Conservation (phyloP, 148 eudicot species). For the Rhododendron simsii region DNA sequence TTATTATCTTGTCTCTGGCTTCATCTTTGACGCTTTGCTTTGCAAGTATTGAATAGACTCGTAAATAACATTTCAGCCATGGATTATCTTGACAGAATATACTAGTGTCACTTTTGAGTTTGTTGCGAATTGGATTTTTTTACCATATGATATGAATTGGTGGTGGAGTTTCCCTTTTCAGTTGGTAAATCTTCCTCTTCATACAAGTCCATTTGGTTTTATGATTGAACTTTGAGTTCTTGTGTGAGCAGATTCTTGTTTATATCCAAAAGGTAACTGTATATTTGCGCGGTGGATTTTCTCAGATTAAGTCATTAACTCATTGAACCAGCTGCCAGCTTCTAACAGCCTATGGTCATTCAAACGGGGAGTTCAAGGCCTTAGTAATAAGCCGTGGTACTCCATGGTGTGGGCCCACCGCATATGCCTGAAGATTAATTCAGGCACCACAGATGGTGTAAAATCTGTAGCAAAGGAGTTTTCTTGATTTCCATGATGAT, state of each 20-base stretch:
- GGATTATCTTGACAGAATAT: neutral
- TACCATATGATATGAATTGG: neutral
- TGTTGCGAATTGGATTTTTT: neutral
- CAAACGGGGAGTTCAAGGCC: neutral
- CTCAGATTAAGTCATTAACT: neutral
- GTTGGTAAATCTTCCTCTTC: slow-evolving; percentile 4
- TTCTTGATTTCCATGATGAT: neutral
- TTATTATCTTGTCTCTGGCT: neutral
- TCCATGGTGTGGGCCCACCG: neutral
- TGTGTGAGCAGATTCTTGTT: neutral
- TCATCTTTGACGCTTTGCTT: neutral
- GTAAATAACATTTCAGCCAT: neutral
- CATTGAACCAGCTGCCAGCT: neutral
- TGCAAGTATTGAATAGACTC: neutral
- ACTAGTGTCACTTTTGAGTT: neutral
- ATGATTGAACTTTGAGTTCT: neutral
- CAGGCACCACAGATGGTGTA: neutral
- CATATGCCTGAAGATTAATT: neutral
- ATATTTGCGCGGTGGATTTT: neutral
- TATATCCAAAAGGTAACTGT: neutral
- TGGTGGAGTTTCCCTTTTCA: neutral
- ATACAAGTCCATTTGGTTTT: neutral
- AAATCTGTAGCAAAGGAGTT: neutral
- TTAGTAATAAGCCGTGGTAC: neutral
- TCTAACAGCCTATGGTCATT: neutral